Percentiles rank a stretch among this genome's conserved stretches.
These are phyloP conservation scores for Cryptosporidium andersoni DNA, from an alignment of 169 alveolate species.

Conservation along the genomic window DNA sequence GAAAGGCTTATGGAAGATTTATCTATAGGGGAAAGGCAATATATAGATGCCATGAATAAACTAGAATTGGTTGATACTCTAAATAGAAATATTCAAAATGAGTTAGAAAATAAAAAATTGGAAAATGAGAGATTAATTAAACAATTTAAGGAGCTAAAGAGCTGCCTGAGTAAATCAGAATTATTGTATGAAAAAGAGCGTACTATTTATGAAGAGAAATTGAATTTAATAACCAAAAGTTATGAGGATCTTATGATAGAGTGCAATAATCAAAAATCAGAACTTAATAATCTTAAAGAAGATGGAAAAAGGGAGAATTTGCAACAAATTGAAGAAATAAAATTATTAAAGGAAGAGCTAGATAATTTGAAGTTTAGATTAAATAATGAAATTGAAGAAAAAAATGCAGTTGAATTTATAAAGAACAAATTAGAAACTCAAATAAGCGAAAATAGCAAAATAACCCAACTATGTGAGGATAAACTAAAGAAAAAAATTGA, in stretches of 20 bases:
- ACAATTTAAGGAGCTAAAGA: constrained; percentile 17
- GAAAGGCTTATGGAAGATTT: constrained; percentile 4
- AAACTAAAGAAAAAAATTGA: constrained; percentile 20
- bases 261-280: background rate
- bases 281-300: constrained; percentile 26
- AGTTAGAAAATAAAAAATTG: background rate
- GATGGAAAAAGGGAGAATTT: constrained; percentile 17
- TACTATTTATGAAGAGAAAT: constrained; percentile 8
- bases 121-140: constrained; percentile 8
- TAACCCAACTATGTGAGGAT: background rate
- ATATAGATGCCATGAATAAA: constrained; percentile 29
- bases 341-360: constrained; percentile 9
- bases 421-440: constrained; percentile 16
- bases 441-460: background rate
- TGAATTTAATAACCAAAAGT: too few species aligned
- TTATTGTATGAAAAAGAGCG: constrained; percentile 3
- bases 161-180: background rate
- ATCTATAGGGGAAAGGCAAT: constrained; percentile 13
- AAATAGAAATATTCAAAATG: constrained; percentile 13
- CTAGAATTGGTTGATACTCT: constrained; percentile 17
- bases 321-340: constrained; percentile 34
- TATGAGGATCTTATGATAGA: too few species aligned
- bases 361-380: constrained; percentile 3
- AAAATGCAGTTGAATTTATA: background rate
- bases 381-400: background rate